Conservation (phyloP, 441 rosid species). For the California macrophylla region DNA sequence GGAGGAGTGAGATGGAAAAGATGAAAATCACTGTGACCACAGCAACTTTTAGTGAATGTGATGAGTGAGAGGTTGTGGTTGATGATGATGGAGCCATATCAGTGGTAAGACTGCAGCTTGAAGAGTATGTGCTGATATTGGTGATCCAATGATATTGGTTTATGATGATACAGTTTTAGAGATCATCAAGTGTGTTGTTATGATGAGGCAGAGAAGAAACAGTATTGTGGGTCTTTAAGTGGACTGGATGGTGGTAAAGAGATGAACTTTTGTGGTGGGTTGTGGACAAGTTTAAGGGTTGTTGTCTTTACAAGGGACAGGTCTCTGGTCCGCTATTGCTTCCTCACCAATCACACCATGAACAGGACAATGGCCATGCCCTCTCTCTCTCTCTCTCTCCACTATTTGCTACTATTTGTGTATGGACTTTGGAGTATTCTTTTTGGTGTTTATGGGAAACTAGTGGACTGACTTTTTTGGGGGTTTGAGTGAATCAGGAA, state of each 20-base stretch:
- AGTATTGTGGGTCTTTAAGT: background rate
- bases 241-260: background rate
- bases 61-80: too few relatives aligned
- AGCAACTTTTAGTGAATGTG: too few relatives aligned
- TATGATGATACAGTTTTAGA: background rate
- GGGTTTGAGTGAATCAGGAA: slow-evolving; percentile 3
- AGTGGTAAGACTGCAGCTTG: background rate
- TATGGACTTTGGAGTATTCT: background rate
- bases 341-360: background rate
- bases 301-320: slow-evolving; percentile 1
- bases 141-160: background rate
- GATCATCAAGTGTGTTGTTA: background rate
- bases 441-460: slow-evolving; percentile 5
- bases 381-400: background rate
- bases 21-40: slow-evolving; percentile 1
- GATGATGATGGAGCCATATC: background rate
- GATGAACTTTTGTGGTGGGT: background rate
- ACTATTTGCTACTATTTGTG: background rate
- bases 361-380: background rate
- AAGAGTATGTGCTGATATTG: background rate
- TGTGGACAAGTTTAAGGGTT: slow-evolving; percentile 2
- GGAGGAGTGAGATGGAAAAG: background rate
- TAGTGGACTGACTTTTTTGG: slow-evolving; percentile 6
- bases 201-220: background rate
- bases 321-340: background rate